These are phyloP conservation scores for Parietichytrium sp. DNA, from an alignment of 108 stramenopile species.

Conservation along the genomic window DNA sequence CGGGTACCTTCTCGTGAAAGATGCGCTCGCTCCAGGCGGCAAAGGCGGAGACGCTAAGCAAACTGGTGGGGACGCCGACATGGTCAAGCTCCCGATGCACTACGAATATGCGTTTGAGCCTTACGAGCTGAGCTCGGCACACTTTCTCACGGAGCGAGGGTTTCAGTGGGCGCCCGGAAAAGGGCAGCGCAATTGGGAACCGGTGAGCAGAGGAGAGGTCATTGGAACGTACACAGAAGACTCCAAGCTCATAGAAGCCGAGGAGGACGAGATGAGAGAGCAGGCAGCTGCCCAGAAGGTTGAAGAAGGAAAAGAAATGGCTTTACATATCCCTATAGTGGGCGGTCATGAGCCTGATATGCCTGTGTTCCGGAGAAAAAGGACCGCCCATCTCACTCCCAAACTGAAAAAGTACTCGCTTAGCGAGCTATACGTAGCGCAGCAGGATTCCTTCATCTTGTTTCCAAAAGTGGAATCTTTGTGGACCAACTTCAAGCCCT, in stretches of 20 bases:
- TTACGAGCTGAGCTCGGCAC: not conserved
- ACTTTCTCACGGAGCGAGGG: slow-evolving; percentile 6
- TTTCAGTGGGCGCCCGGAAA: not conserved
- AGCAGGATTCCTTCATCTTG: not conserved
- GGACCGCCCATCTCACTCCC: too few species aligned
- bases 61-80: not conserved
- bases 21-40: not conserved
- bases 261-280: not conserved
- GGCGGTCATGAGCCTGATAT: too few species aligned
- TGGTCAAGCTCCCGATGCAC: not conserved
- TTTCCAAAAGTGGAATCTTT: not conserved
- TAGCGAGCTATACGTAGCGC: slow-evolving; percentile 6
- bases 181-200: not conserved
- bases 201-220: not conserved
- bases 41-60: not conserved
- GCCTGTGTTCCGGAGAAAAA: too few species aligned
- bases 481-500: not conserved
- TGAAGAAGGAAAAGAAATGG: too few species aligned
- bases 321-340: too few species aligned
- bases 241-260: not conserved
- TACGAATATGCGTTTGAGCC: not conserved
- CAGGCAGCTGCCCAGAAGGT: not conserved
- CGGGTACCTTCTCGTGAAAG: not conserved
- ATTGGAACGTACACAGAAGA: not conserved
- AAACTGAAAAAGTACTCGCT: too few species aligned